Base-by-base conservation (phyloP, 768 basidiomycete genomes). In the Lentinus tigrinus region DNA sequence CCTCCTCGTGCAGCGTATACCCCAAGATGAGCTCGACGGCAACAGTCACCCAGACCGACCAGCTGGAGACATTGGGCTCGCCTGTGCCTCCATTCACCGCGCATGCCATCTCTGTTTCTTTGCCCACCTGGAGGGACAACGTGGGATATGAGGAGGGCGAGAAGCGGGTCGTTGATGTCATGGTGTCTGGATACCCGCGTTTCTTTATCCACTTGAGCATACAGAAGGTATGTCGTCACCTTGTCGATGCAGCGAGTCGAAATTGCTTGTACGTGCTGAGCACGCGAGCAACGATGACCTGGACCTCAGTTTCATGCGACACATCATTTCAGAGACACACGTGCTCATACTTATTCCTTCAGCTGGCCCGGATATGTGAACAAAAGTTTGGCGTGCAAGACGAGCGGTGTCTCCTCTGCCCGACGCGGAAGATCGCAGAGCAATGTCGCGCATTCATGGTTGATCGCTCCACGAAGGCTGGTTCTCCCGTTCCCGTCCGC, bases 21-120 rank as follows among this genome's bases (percentile, higher is more conserved):
- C 2, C 23, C n/a, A 40, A 8, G 21, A 60, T 56, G 59, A 52
- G 53, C 27, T 40, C 59, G 16, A 57, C 63, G 16, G 56, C 49
- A 11, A 47, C 47, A 5, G 13, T 36, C 16, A 27, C 47, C 1
- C 52, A 59, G 58, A 48, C 42, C 21, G 40, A 47, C 14, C 60
- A 55, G 16, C 64, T 57, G 39, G 57, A 58, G 37, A 61, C 72
- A 2, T 61, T 80, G 23, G 88, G 88, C 3, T 67, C 71, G 24
- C 62, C 87, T 4, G 78, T 89, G 2, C 88, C 88, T 17, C 81
- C 87, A 2, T 78, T 83, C 68, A 88, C 85, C 3, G 84, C 88
- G 11, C 95, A 98, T 66, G 95, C 95, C 13, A 92, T 96, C 62
- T 95, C 93, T 2, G 93, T 96, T n/a, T 95, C 93, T 8, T 80